Percentiles rank a stretch among this genome's conserved stretches.
Evolutionary conservation across 2,329 filamentous ascomycete genomes (phyloP).

Genomic region (Penicillium crustosum): DNA sequence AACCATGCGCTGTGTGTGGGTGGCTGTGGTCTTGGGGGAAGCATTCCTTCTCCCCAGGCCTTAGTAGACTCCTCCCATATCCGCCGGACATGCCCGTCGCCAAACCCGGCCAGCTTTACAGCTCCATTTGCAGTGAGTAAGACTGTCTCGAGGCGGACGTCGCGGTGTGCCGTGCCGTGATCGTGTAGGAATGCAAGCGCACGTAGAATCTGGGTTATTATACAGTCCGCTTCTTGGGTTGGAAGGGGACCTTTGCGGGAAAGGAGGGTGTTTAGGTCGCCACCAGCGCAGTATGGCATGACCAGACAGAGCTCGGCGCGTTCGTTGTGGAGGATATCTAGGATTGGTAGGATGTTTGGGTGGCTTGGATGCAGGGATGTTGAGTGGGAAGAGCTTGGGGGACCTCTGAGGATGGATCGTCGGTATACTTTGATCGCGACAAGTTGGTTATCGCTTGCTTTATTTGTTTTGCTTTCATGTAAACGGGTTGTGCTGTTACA

Average conservation of each 20-base stretch:
- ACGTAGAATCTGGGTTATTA: slow-evolving; percentile 66
- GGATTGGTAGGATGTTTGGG: slow-evolving; percentile 31
- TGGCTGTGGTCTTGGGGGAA: slow-evolving; percentile 3
- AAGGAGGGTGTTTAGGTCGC: slow-evolving; percentile 81
- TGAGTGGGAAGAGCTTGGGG: slow-evolving; percentile 1
- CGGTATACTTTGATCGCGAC: slow-evolving; percentile 34
- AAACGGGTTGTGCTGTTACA: slow-evolving; percentile 28
- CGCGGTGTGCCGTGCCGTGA: slow-evolving; percentile 83
- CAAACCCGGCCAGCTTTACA: slow-evolving; percentile 91
- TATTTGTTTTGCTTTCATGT: slow-evolving; percentile 16
- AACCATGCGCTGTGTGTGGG: slow-evolving; percentile 8
- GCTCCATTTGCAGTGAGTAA: slow-evolving; percentile 76
- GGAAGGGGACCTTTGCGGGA: slow-evolving; percentile 75
- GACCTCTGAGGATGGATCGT: slow-evolving; percentile 14
- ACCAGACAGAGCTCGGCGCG: slow-evolving; percentile 31
- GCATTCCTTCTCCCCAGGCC: neutral
- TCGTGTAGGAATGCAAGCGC: slow-evolving; percentile 66
- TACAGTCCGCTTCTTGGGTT: slow-evolving; percentile 79
- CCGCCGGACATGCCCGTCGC: slow-evolving; percentile 71
- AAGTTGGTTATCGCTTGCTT: slow-evolving; percentile 12
- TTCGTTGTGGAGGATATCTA: slow-evolving; percentile 31
- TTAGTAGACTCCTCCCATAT: slow-evolving; percentile 46
- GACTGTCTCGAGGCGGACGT: slow-evolving; percentile 93
- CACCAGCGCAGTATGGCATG: slow-evolving; percentile 64
- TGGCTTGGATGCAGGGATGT: slow-evolving; percentile 24